phyloP scores from a whole-genome alignment of 495 filamentous ascomycete genomes.

The Xylaria venustula region DNA sequence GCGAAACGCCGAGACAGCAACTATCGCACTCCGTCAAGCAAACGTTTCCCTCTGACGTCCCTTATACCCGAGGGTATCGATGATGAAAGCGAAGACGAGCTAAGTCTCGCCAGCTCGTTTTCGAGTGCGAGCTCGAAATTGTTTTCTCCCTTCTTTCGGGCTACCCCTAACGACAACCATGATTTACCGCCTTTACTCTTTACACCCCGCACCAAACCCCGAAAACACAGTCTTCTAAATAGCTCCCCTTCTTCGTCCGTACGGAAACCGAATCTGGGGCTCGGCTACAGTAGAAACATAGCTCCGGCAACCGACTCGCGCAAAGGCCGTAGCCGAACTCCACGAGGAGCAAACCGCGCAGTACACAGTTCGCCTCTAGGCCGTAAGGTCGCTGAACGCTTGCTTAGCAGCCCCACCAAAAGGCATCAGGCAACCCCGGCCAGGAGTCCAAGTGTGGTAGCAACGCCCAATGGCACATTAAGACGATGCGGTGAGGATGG shows the following conservation, averaged over 20 bases:
- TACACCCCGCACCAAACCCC: constrained; percentile 13
- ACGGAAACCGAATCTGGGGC: constrained; percentile 11
- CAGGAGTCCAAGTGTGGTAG: constrained; percentile 21
- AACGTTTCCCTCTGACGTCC: constrained; percentile 19
- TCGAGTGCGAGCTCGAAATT: constrained; percentile 16
- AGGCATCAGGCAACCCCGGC: neutral
- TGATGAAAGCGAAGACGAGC: constrained; percentile 27
- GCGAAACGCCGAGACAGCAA: neutral
- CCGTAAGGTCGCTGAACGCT: constrained; percentile 14
- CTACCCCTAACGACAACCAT: neutral
- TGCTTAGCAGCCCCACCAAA: constrained; percentile 13
- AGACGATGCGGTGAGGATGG: constrained; percentile 46
- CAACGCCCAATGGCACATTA: constrained; percentile 42
- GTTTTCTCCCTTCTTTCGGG: neutral
- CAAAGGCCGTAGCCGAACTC: constrained; percentile 1
- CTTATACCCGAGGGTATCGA: constrained; percentile 23
- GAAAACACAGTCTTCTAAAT: constrained; percentile 4
- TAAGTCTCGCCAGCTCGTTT: constrained; percentile 20
- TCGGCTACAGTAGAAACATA: neutral
- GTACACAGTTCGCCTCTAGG: constrained; percentile 25
- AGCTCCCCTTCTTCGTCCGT: constrained; percentile 1
- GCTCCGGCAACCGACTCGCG: constrained; percentile 24
- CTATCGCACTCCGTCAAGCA: constrained; percentile 13
- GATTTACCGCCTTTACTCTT: constrained; percentile 4
- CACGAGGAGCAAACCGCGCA: neutral